Percentiles rank a stretch among this genome's conserved stretches.
These are phyloP conservation scores for Pelargonium australe DNA, from an alignment of 441 rosid species.

Conservation along the genomic window DNA sequence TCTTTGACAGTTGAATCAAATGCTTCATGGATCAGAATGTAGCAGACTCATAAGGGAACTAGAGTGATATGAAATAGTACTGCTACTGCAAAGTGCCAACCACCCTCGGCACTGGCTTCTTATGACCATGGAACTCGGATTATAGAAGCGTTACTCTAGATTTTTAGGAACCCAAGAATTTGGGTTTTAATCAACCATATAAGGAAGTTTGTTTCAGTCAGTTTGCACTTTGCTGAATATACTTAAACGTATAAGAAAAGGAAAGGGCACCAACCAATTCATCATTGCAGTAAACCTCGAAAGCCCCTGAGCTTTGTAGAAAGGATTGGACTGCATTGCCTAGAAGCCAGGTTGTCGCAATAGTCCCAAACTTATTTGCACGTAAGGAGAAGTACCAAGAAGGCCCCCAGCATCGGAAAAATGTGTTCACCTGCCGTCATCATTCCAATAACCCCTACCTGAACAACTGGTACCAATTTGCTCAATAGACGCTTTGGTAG, in stretches of 20 bases:
- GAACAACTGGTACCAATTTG: slow-evolving; percentile 24
- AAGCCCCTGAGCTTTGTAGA: slow-evolving; percentile 32
- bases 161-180: too few species aligned
- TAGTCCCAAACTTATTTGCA: slow-evolving; percentile 25
- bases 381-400: slow-evolving; percentile 26
- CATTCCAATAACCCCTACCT: slow-evolving; percentile 24
- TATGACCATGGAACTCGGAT: too few species aligned
- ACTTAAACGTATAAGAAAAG: neutral
- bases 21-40: too few species aligned
- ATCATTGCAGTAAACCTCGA: slow-evolving; percentile 29
- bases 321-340: slow-evolving; percentile 30
- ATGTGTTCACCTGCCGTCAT: slow-evolving; percentile 30
- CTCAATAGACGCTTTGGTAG: slow-evolving; percentile 19
- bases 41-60: too few species aligned
- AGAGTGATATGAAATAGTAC: too few species aligned
- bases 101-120: too few species aligned
- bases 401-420: slow-evolving; percentile 27
- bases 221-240: neutral
- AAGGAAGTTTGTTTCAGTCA: neutral
- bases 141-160: too few species aligned
- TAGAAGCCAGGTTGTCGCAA: slow-evolving; percentile 28
- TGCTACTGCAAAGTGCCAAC: too few species aligned
- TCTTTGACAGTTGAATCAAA: too few species aligned
- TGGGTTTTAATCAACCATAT: neutral
- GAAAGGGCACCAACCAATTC: slow-evolving; percentile 19